Percentiles rank a stretch among this genome's conserved stretches.
These are phyloP conservation scores for Lecanicillium sp. DNA, from an alignment of 2,329 filamentous ascomycete genomes.

Conservation along the genomic window DNA sequence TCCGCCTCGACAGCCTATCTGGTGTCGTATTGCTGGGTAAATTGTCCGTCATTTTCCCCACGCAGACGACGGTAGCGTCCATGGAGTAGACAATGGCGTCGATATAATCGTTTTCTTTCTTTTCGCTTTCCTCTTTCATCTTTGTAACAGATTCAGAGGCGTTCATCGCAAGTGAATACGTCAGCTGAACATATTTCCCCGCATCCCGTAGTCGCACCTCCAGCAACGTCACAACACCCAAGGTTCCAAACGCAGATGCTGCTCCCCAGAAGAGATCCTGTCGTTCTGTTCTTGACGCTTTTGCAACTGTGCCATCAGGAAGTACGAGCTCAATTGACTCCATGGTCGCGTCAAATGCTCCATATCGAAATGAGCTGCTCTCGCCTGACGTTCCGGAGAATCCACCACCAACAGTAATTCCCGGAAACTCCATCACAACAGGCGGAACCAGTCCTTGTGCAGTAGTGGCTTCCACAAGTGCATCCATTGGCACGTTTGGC, in stretches of 20 bases:
- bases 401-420: conserved; percentile 62
- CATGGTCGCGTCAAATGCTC: conserved; percentile 56
- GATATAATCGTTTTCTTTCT: conserved; percentile 50
- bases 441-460: conserved; percentile 49
- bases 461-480: conserved; percentile 50
- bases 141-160: conserved; percentile 28
- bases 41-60: conserved; percentile 46
- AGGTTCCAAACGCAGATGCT: conserved; percentile 56
- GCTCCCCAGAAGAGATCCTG: conserved; percentile 56
- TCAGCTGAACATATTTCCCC: conserved; percentile 46
- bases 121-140: conserved; percentile 34
- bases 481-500: conserved; percentile 63
- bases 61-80: conserved; percentile 49
- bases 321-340: conserved; percentile 57
- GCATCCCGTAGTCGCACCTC: conserved; percentile 51
- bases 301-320: conserved; percentile 47
- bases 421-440: conserved; percentile 64
- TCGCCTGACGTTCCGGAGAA: conserved; percentile 61
- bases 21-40: conserved; percentile 24
- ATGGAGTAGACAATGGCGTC: conserved; percentile 59
- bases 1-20: conserved; percentile 44
- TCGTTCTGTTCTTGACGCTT: conserved; percentile 43
- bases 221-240: conserved; percentile 57
- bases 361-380: conserved; percentile 59
- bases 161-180: conserved; percentile 40